Percentiles rank a stretch among this genome's conserved stretches.
phyloP scores from a whole-genome alignment of 331 rosid species.

The Stylosanthes scabra region DNA sequence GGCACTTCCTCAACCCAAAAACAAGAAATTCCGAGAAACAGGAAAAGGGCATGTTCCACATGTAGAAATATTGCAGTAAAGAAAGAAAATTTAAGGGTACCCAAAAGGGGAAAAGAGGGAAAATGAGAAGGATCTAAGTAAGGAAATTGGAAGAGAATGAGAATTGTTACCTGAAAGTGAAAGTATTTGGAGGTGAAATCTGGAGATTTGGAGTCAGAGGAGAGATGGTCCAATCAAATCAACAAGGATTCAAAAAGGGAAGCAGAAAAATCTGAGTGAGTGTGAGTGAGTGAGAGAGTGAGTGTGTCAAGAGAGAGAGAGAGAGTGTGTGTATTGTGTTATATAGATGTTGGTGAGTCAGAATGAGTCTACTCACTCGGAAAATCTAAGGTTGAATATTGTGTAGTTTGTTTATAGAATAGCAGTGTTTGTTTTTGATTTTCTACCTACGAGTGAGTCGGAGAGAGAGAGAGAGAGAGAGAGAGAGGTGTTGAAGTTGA shows the following conservation, averaged over 20 bases:
- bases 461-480: no score
- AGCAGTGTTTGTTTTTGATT: background rate
- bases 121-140: slow-evolving; percentile 1
- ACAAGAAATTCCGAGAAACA: slow-evolving; percentile 5
- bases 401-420: no score
- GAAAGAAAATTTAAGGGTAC: background rate
- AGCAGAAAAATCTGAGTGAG: slow-evolving; percentile 21
- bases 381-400: slow-evolving; percentile 37
- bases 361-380: slow-evolving; percentile 11
- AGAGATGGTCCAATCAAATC: slow-evolving; percentile 1
- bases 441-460: background rate
- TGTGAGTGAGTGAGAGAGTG: background rate
- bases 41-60: background rate
- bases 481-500: no score
- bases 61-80: background rate
- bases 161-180: slow-evolving; percentile 23
- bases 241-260: slow-evolving; percentile 11
- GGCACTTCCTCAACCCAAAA: slow-evolving; percentile 16
- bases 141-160: background rate
- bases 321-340: background rate
- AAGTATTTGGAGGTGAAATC: slow-evolving; percentile 24
- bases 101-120: background rate
- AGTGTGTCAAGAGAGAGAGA: background rate
- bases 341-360: background rate
- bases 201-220: slow-evolving; percentile 30